Base-by-base conservation (phyloP, 2,329 filamentous ascomycete species). In the Claviceps sp. region DNA sequence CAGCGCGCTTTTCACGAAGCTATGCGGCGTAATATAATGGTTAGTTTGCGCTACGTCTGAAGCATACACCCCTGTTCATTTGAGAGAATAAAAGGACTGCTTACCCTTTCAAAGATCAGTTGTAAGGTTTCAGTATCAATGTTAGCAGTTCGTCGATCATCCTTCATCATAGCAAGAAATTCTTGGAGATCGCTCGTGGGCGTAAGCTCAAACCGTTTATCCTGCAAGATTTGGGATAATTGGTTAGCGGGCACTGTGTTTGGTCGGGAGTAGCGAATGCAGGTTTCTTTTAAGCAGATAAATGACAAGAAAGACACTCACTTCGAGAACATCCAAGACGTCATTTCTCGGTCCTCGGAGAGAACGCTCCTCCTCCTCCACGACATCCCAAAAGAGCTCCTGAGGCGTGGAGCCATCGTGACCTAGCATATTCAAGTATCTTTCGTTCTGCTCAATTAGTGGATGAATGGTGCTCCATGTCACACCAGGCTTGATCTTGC, bases 381-480 rank as follows among this genome's bases (percentile, higher is more conserved):
- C 77, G 47, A 90, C 74, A 65, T 98, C 93, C 89, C 91, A 96
- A 72, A 98, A 97, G 6, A 98, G 74, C 62, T 97, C 89, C 57
- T 95, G 77, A 14, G 93, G 88, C 4, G 81, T 86, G 4, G 90
- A 95, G 52, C 91, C 90, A 54, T 79, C 70, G 64, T 94, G 88
- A 50, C 89, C 90, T 54, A 90, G 78, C 75, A 95, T 89, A 57
- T 81, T 82, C 60, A 75, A 77, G 68, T 95, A 97, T 58, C 90
- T 87, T 47, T 84, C 78, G 62, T 98, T 93, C 52, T 86, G 74
- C 60, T 87, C 80, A 59, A 98, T 78, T 47, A 85, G 65, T 0
- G 85, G 81, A 58, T 85, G 75, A 56, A 97, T 76, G 54, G 89
- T 80, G 67, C 78, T 87, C 93, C 93, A 98, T 68, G 94, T 96